These are phyloP conservation scores for Phytopythium boreale DNA, from an alignment of 352 stramenopile genomes.

Conservation along the genomic window DNA sequence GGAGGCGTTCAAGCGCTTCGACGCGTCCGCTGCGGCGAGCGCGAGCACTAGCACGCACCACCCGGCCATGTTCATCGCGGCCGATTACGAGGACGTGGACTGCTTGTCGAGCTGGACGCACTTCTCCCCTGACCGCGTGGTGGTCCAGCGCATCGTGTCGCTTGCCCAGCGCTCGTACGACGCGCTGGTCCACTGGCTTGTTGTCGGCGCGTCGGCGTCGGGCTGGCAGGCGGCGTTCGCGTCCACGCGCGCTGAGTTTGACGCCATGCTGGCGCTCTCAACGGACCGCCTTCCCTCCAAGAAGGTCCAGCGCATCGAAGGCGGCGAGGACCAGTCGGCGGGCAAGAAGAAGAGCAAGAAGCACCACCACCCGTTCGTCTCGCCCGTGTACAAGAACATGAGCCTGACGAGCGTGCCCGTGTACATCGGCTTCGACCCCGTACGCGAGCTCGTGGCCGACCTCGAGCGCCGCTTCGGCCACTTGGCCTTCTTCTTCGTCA, in stretches of 20 bases:
- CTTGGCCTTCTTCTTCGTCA: constrained; percentile 79
- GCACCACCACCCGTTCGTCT: constrained; percentile 50
- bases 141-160: constrained; percentile 61
- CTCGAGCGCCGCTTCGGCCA: constrained; percentile 58
- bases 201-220: constrained; percentile 37
- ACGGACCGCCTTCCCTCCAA: constrained; percentile 58
- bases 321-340: background rate
- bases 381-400: constrained; percentile 88
- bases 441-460: constrained; percentile 59
- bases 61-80: constrained; percentile 74
- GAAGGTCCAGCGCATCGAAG: constrained; percentile 33
- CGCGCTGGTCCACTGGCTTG: constrained; percentile 57
- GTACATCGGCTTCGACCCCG: constrained; percentile 72
- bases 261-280: constrained; percentile 53
- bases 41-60: constrained; percentile 46
- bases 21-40: constrained; percentile 37
- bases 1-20: constrained; percentile 73
- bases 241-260: constrained; percentile 54
- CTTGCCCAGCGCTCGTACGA: constrained; percentile 60
- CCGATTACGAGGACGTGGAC: constrained; percentile 77
- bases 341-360: constrained; percentile 46
- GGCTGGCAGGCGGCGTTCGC: constrained; percentile 70
- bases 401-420: constrained; percentile 57
- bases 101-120: constrained; percentile 83
- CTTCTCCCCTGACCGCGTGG: constrained; percentile 52